Conservation (phyloP, 306 rosid genomes). For the Rosa rugosa region DNA sequence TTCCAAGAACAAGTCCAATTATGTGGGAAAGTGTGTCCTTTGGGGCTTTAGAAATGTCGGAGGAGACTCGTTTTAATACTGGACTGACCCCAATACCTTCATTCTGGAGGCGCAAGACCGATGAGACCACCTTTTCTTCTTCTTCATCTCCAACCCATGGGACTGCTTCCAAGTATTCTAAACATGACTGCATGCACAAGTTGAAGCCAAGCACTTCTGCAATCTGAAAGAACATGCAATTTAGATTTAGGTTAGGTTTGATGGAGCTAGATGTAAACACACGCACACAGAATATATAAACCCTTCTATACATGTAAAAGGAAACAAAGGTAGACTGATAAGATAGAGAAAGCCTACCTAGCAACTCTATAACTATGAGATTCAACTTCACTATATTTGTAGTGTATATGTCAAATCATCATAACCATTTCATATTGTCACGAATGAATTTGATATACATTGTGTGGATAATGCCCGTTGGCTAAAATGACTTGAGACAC, state of each 20-base stretch:
- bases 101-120: conserved; percentile 67
- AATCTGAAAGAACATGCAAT: conserved; percentile 50
- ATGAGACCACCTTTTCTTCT: conserved; percentile 85
- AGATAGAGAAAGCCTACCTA: background rate
- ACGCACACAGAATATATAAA: background rate
- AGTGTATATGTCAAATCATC: background rate
- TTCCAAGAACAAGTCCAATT: conserved; percentile 77
- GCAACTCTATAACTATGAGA: background rate
- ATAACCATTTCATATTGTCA: background rate
- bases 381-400: background rate
- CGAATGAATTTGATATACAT: background rate
- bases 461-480: background rate
- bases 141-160: conserved; percentile 96
- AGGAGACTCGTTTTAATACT: conserved; percentile 82
- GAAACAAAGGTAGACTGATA: background rate
- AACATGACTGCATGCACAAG: conserved; percentile 77
- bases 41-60: conserved; percentile 52
- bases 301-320: background rate
- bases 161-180: conserved; percentile 92
- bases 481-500: background rate
- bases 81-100: conserved; percentile 73
- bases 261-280: background rate
- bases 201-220: conserved; percentile 80
- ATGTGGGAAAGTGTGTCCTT: conserved; percentile 74
- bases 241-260: conserved; percentile 19